Evolutionary conservation across 2,329 filamentous ascomycete species (phyloP).

Genomic region (Monosporascus sp.): DNA sequence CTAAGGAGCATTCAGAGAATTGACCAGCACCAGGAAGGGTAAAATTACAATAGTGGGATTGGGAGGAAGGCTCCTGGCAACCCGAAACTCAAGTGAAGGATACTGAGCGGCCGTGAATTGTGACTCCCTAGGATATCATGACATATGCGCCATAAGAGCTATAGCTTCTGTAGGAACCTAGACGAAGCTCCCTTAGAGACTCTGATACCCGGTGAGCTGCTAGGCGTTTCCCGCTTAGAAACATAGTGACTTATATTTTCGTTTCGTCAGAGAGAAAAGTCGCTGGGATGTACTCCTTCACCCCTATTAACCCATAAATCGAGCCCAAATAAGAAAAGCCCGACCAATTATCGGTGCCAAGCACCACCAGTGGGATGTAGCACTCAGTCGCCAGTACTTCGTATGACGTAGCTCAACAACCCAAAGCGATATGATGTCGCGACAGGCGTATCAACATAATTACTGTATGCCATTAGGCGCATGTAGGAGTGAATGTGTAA

Average conservation of each 20-base stretch:
- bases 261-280: neutral
- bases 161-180: neutral
- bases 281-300: neutral
- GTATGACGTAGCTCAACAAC: too few species aligned
- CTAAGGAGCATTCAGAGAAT: too few species aligned
- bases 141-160: neutral
- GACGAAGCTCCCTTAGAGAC: neutral
- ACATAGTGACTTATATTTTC: neutral
- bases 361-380: neutral
- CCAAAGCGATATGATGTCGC: too few species aligned
- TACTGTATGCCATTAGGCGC: too few species aligned
- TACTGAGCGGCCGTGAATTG: neutral
- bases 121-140: neutral
- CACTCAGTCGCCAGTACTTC: too few species aligned
- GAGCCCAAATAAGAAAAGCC: neutral
- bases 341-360: neutral
- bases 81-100: neutral
- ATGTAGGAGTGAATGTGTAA: too few species aligned
- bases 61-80: too few species aligned
- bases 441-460: too few species aligned
- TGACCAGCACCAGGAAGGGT: too few species aligned
- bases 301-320: neutral
- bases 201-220: too few species aligned
- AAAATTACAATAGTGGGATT: neutral
- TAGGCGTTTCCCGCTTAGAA: neutral